phyloP scores from a whole-genome alignment of 2,329 filamentous ascomycete species.

The Colletotrichum tropicicola region DNA sequence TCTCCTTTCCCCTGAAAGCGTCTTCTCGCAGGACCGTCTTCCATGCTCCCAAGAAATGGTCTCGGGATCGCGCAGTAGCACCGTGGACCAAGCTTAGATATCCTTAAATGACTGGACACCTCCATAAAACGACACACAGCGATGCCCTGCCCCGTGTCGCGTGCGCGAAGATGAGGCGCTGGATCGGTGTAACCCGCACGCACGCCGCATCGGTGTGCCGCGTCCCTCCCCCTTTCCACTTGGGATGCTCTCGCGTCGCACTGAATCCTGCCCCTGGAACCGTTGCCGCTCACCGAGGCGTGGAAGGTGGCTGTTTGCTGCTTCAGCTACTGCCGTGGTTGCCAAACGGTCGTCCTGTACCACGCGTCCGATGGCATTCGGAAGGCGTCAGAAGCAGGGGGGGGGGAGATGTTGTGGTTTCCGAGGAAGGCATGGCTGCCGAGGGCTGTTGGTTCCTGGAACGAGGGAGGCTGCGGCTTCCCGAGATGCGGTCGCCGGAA shows the following conservation, averaged over 20 bases:
- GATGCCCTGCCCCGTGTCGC: too few relatives aligned
- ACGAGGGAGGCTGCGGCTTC: neutral
- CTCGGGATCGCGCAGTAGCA: neutral
- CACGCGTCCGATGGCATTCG: neutral
- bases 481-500: too few relatives aligned
- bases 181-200: neutral
- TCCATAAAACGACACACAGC: too few relatives aligned
- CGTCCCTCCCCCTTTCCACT: neutral
- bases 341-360: neutral
- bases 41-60: neutral
- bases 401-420: neutral
- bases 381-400: neutral
- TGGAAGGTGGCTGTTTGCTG: neutral
- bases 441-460: too few relatives aligned
- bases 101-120: too few relatives aligned
- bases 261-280: neutral
- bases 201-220: neutral
- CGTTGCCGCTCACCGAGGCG: neutral
- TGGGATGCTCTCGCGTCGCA: neutral
- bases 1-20: too few relatives aligned
- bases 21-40: neutral
- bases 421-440: too few relatives aligned
- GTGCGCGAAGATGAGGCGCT: neutral
- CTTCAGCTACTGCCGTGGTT: neutral
- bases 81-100: too few relatives aligned